Evolutionary conservation across 148 eudicot genomes (phyloP).

Genomic region (Chenopodium formosanum): DNA sequence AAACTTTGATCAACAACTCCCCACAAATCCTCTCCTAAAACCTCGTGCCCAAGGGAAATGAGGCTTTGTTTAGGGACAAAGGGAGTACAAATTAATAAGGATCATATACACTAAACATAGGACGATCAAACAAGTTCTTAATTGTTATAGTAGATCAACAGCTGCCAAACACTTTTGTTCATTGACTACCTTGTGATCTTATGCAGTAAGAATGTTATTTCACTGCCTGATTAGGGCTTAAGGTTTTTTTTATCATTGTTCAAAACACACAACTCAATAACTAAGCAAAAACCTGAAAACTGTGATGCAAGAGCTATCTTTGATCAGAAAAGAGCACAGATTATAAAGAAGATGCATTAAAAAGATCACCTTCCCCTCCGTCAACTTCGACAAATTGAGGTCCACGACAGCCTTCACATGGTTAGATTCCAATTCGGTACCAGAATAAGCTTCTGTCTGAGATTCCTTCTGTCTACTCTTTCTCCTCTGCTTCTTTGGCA

Average conservation of each 20-base stretch:
- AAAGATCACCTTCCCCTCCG: constrained; percentile 48
- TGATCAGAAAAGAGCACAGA: background rate
- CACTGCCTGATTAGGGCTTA: background rate
- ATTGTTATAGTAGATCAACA: background rate
- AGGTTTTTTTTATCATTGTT: background rate
- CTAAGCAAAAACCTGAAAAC: background rate
- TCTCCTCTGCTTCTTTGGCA: constrained; percentile 63
- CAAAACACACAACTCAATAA: background rate
- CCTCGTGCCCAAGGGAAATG: too few relatives aligned
- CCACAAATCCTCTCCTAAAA: too few relatives aligned
- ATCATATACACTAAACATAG: background rate
- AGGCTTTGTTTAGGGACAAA: too few relatives aligned
- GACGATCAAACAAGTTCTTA: background rate
- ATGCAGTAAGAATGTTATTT: background rate
- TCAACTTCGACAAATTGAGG: constrained; percentile 31
- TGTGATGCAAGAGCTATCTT: background rate
- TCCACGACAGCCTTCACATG: constrained; percentile 36
- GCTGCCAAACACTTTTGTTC: background rate
- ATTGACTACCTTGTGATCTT: background rate
- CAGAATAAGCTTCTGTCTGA: constrained; percentile 30
- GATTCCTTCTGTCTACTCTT: constrained; percentile 59
- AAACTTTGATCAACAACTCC: too few relatives aligned
- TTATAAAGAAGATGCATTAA: background rate
- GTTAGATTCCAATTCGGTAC: constrained; percentile 27
- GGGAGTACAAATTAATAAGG: background rate